phyloP scores from a whole-genome alignment of 192 early-diverging fungal genomes.

The Geranomyces michiganensis region DNA sequence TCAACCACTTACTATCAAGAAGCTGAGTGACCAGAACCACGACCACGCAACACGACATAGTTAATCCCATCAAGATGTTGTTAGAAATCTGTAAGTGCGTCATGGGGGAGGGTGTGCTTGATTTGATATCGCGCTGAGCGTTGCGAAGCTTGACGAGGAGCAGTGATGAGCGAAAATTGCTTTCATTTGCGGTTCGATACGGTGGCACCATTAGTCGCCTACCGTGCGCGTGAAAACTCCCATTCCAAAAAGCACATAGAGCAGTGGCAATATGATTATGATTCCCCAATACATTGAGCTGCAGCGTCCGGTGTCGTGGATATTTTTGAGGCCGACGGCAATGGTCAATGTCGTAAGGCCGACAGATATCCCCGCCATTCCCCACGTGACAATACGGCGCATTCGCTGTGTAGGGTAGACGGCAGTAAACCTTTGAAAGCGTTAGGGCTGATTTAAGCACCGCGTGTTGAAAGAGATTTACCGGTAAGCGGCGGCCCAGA shows the following conservation, averaged over 20 bases:
- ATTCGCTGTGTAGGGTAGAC: neutral
- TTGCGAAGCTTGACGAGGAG: neutral
- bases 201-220: neutral
- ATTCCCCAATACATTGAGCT: neutral
- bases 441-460: neutral
- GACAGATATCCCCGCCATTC: neutral
- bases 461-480: no score
- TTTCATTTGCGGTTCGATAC: no score
- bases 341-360: neutral
- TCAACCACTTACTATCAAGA: no score
- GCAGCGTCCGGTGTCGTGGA: neutral
- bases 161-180: no score
- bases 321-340: neutral
- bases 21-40: neutral
- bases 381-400: neutral
- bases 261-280: neutral
- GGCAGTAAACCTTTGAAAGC: neutral
- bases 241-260: neutral
- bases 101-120: neutral
- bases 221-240: neutral
- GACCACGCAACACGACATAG: neutral
- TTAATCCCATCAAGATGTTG: conserved; percentile 3
- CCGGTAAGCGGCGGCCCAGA: neutral
- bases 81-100: conserved; percentile 1
- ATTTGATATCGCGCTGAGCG: conserved; percentile 1